Percentiles rank a stretch among this genome's conserved stretches.
Evolutionary conservation across 106 monocot species (phyloP).

Genomic region (Apostasia shenzhenica): DNA sequence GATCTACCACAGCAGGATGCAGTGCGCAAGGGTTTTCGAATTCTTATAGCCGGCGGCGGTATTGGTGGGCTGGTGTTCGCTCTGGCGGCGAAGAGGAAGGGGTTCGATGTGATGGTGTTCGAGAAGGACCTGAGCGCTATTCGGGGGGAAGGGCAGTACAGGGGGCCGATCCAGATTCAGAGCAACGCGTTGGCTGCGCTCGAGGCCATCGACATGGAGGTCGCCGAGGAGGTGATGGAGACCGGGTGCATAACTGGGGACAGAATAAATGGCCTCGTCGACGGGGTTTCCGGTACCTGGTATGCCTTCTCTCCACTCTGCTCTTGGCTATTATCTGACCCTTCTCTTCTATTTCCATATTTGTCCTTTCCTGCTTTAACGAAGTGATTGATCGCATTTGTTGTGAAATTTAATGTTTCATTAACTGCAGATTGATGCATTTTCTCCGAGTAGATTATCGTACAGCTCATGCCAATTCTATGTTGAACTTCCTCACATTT

Average conservation of each 20-base stretch:
- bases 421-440: too few relatives aligned
- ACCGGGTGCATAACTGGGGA: conserved; percentile 61
- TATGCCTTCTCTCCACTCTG: conserved; percentile 4
- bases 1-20: too few relatives aligned
- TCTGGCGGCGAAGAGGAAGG: conserved; percentile 60
- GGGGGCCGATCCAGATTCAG: conserved; percentile 76
- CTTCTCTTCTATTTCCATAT: neutral
- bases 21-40: conserved; percentile 16
- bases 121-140: conserved; percentile 68
- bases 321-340: neutral
- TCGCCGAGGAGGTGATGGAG: conserved; percentile 60
- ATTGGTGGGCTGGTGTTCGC: conserved; percentile 69
- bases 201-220: conserved; percentile 53
- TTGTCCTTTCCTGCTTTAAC: neutral
- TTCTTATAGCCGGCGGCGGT: conserved; percentile 62
- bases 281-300: conserved; percentile 66
- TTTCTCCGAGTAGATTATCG: too few relatives aligned
- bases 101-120: conserved; percentile 66
- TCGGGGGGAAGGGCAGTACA: conserved; percentile 70
- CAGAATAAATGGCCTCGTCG: conserved; percentile 63
- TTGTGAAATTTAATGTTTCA: neutral
- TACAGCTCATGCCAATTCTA: too few relatives aligned
- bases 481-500: too few relatives aligned
- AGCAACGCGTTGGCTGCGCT: conserved; percentile 67
- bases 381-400: neutral